Base-by-base conservation (phyloP, 352 stramenopile genomes). In the Phytophthora tubulina region DNA sequence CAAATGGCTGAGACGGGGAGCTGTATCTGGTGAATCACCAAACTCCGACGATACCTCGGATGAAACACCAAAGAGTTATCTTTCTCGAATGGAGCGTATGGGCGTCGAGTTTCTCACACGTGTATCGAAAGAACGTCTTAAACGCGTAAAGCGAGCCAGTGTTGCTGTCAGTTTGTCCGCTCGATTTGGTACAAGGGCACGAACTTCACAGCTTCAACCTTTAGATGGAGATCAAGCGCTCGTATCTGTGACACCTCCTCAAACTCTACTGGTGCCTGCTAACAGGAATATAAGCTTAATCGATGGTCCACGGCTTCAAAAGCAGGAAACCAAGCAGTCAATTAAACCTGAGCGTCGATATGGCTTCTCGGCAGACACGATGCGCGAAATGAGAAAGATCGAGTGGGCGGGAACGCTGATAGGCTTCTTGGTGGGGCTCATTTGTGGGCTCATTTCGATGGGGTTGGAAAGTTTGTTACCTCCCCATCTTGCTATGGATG, bases 1-100 rank as follows among this genome's bases (percentile, higher is more conserved):
- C 6, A 63, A 58, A 21, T 35, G 38, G 3, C 15, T 41, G 35
- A 55, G 65, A 21, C 32, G 57, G 30, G 63, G 63, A 36, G 53
- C 21, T 35, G 42, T 57, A 15, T 70, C 52, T 5, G 5, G 11
- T 2, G 39, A 42, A 44, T 27, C 32, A 33, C 6, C 53, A 2
- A 17, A 14, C 3, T 11, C 33, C 11, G 41, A 39, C 10, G 32
- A 57, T 33, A 32, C 6, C 17, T 36, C 55, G 5, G 48, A 70
- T 30, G 61, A 67, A 38, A 15, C 3, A 0, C 11, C 33, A 3
- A 58, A 48, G 32, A 58, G 58, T 32, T 63, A 78, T 55, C n/a
- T 73, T 30, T 83, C 80, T 0, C 54, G 64, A 7, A 80, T 88
- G 36, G 81, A 88, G 36, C 73, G 77, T 15, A 71, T 88, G 1